Percentiles rank a stretch among this genome's conserved stretches.
phyloP scores from a whole-genome alignment of 805 yeast genomes.

The Saturnispora quitensis region DNA sequence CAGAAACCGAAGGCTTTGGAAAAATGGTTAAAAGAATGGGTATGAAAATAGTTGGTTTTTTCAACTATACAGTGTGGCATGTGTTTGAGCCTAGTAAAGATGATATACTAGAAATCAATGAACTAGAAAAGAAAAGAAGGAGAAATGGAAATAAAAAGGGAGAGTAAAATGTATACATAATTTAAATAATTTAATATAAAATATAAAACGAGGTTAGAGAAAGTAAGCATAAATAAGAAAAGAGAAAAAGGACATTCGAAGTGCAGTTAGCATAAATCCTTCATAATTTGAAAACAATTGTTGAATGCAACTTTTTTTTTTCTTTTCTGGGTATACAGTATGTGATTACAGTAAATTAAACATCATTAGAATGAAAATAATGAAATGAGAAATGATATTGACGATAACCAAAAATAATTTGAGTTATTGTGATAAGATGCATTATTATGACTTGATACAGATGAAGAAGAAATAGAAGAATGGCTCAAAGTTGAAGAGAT shows the following conservation, averaged over 20 bases:
- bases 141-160: conserved; percentile 11
- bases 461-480: neutral
- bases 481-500: neutral
- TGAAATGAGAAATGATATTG: neutral
- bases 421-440: conserved; percentile 2
- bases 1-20: conserved; percentile 84
- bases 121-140: conserved; percentile 58
- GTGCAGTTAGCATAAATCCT: neutral
- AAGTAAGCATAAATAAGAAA: neutral
- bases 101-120: conserved; percentile 62
- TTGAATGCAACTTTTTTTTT: neutral
- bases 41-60: conserved; percentile 75
- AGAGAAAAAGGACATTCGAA: neutral
- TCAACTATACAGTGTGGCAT: conserved; percentile 88
- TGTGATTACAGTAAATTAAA: neutral
- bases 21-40: conserved; percentile 75
- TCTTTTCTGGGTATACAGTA: neutral
- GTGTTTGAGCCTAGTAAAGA: conserved; percentile 85
- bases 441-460: neutral
- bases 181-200: neutral
- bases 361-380: neutral
- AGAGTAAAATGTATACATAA: neutral
- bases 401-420: neutral
- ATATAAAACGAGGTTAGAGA: neutral
- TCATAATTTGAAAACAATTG: neutral